Evolutionary conservation across 257 asterid species (phyloP).

Genomic region (Lavandula angustifolia): DNA sequence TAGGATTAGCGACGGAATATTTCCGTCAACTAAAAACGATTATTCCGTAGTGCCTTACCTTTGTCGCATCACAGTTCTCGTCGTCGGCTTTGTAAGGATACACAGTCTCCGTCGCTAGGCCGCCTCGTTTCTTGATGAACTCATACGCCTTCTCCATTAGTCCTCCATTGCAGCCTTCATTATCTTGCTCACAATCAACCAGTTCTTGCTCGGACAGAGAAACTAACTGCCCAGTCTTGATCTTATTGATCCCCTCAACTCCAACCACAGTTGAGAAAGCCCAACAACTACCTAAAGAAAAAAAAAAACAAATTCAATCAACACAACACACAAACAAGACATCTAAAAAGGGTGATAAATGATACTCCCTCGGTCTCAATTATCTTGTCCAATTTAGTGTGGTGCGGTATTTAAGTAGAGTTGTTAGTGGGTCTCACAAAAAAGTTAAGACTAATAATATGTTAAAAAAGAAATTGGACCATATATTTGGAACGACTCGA

Average conservation of each 20-base stretch:
- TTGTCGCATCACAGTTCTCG: conserved; percentile 57
- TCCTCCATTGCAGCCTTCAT: conserved; percentile 86
- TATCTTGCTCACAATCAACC: conserved; percentile 77
- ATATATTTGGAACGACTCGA: too few relatives aligned
- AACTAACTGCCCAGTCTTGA: conserved; percentile 61
- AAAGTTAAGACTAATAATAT: too few relatives aligned
- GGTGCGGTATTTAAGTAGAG: too few relatives aligned
- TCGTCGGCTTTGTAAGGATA: conserved; percentile 76
- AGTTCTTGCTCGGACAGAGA: conserved; percentile 89
- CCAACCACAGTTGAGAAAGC: conserved; percentile 91
- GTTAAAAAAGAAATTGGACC: too few relatives aligned
- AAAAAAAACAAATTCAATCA: not conserved
- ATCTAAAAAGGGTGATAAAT: not conserved
- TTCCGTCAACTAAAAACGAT: too few relatives aligned
- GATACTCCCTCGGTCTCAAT: too few relatives aligned
- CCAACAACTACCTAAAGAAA: conserved; percentile 77
- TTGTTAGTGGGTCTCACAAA: too few relatives aligned
- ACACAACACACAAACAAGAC: not conserved
- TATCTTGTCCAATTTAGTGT: too few relatives aligned
- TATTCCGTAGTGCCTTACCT: conserved; percentile 40
- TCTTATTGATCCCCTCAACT: conserved; percentile 83
- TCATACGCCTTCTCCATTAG: conserved; percentile 77
- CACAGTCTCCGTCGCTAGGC: conserved; percentile 61
- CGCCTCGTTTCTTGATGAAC: conserved; percentile 71
- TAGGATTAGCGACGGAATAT: too few relatives aligned